Evolutionary conservation across 169 alveolate species (phyloP).

Genomic region (Eimeria mitis): DNA sequence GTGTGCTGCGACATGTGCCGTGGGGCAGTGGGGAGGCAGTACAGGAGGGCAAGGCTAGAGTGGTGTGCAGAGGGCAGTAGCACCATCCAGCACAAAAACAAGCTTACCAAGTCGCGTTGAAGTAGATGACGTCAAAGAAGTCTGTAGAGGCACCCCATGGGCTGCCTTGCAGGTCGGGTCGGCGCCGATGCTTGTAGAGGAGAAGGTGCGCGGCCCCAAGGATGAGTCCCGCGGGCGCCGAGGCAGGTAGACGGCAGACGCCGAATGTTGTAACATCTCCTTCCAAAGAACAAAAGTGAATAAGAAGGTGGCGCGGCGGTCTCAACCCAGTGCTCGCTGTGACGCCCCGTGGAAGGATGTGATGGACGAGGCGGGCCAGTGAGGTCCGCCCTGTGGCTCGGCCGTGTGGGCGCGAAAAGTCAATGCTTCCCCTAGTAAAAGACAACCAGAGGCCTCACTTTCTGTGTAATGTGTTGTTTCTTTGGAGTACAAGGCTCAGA

Average conservation of each 20-base stretch:
- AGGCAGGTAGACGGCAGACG: constrained; percentile 65
- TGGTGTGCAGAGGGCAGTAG: background rate
- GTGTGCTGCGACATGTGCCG: background rate
- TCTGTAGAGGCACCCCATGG: background rate
- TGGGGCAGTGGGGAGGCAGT: constrained; percentile 1
- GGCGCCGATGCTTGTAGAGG: constrained; percentile 22
- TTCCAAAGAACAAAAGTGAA: background rate
- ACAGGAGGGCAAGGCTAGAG: background rate
- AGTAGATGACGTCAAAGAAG: background rate
- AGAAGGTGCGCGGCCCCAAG: constrained; percentile 56
- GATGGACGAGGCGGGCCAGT: constrained; percentile 16
- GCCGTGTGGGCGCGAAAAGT: constrained; percentile 30
- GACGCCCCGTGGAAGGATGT: background rate
- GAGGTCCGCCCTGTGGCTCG: constrained; percentile 37
- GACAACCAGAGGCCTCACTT: background rate
- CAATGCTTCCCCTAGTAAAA: background rate
- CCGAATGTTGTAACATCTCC: constrained; percentile 48
- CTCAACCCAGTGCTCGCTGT: background rate
- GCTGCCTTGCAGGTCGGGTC: background rate
- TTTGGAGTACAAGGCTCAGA: background rate
- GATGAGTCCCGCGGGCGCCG: constrained; percentile 50
- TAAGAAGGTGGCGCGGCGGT: background rate
- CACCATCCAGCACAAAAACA: background rate
- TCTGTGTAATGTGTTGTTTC: background rate
- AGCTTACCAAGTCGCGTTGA: constrained; percentile 30